Base-by-base conservation (phyloP, 2,329 filamentous ascomycete species). In the Fusarium sp. region DNA sequence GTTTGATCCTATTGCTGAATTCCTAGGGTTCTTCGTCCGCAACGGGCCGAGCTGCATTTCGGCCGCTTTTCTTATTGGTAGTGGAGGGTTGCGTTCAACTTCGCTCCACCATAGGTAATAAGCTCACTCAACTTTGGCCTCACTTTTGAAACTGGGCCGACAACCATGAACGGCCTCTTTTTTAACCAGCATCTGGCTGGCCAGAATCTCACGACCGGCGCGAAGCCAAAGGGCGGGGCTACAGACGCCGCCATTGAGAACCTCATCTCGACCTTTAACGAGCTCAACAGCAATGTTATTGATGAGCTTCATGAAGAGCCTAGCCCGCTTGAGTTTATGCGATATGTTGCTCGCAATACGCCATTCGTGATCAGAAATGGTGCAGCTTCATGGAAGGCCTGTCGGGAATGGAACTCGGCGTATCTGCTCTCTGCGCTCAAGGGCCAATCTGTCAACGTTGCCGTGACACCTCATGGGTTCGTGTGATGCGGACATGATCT, bases 291-390 rank as follows among this genome's bases (percentile, higher is more conserved):
- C 65, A 80, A 84, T 24, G 76, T 78, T 18, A 85, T 95, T 66
- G 88, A 93, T 54, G 90, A 91, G 75, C 86, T 95, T 4, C 50
- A 85, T 16, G 85, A 89, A 47, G 89, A 92, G 58, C 94, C 94
- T 5, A 93, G 91, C 31, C 89, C 94, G 0, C 87, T 96, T 7
- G 92, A 95, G 78, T 96, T 96, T 80, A 93, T 95, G 90, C 89
- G 93, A 77, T 92, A 91, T 81, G 93, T 95, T 22, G 88, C 92
- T 18, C 87, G 85, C 38, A 96, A 96, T 79, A 88, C 90, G 1
- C 94, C 94, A 0, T 95, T 96, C 76, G 89, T 96, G 4, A 84
- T 95, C 31, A 87, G 92, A 40, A 84, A 87, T 10, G 93, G 87
- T 4, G 92, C 92, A 1, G 79, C 78, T 1, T 81, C 86, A 38